Conservation (phyloP, 345 rosid species). For the Boechera divaricarpa region DNA sequence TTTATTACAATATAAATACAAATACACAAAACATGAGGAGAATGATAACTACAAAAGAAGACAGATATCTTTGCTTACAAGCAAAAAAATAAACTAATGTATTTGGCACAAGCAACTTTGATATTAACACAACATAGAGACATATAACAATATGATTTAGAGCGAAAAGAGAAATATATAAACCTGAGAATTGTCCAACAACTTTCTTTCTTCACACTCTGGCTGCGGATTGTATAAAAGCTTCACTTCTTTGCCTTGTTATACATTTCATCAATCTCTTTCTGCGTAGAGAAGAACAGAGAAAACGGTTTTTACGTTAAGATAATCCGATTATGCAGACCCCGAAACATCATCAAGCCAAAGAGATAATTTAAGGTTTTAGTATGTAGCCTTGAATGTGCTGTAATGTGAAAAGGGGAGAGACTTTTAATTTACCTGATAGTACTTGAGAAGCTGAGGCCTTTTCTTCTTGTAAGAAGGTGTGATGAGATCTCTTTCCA, state of each 20-base stretch:
- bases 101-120: conserved; percentile 16
- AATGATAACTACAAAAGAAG: neutral
- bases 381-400: neutral
- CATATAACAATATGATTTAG: conserved; percentile 5
- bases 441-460: conserved; percentile 84
- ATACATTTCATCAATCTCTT: conserved; percentile 72
- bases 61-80: conserved; percentile 15
- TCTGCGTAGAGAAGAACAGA: conserved; percentile 50
- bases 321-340: neutral
- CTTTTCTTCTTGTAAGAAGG: conserved; percentile 97
- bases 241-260: conserved; percentile 50
- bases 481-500: conserved; percentile 87
- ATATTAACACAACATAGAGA: conserved; percentile 8
- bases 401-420: neutral
- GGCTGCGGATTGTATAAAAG: neutral
- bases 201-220: conserved; percentile 14
- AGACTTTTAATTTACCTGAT: conserved; percentile 57
- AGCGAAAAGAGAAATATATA: neutral
- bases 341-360: neutral
- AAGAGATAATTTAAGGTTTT: neutral
- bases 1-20: conserved; percentile 16
- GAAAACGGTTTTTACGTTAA: neutral
- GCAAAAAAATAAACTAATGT: neutral
- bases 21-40: conserved; percentile 17
- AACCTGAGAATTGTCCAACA: conserved; percentile 15